These are phyloP conservation scores for Debaryomyces udenii DNA, from an alignment of 1,139 yeast genomes.

Conservation along the genomic window DNA sequence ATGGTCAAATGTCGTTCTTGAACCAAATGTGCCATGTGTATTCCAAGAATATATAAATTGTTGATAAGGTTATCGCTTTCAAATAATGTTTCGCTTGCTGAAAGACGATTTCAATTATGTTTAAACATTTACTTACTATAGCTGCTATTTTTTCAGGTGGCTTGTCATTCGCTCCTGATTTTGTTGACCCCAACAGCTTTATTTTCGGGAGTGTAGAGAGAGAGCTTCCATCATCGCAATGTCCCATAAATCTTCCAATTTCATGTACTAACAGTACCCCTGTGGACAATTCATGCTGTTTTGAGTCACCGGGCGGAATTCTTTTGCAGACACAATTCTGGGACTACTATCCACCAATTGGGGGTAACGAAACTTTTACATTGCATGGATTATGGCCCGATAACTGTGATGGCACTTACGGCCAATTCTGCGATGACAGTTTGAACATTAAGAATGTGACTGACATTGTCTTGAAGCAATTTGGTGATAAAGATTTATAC, in stretches of 20 bases:
- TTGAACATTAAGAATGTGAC: conserved; percentile 57
- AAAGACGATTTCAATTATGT: not conserved
- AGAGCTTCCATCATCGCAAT: conserved; percentile 21
- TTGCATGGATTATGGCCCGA: conserved; percentile 58
- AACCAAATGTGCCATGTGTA: conserved; percentile 10
- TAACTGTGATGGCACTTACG: conserved; percentile 44
- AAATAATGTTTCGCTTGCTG: not conserved
- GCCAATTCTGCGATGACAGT: conserved; percentile 67
- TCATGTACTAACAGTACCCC: conserved; percentile 50
- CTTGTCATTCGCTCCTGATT: not conserved
- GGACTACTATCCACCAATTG: conserved; percentile 71
- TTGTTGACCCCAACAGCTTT: not conserved
- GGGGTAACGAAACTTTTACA: conserved; percentile 66
- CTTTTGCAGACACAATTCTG: conserved; percentile 89
- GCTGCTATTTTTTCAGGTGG: not conserved
- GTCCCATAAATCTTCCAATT: conserved; percentile 66
- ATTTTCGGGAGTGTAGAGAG: not conserved
- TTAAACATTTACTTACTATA: not conserved
- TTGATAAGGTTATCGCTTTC: not conserved
- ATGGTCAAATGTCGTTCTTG: conserved; percentile 6
- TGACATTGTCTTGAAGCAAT: conserved; percentile 49
- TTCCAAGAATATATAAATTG: not conserved
- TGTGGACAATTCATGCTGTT: conserved; percentile 68
- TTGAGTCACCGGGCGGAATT: conserved; percentile 86
- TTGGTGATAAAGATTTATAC: conserved; percentile 55